Percentiles rank a stretch among this genome's conserved stretches.
Conservation (phyloP, 768 basidiomycete species). For the Pleurotus eryngii region DNA sequence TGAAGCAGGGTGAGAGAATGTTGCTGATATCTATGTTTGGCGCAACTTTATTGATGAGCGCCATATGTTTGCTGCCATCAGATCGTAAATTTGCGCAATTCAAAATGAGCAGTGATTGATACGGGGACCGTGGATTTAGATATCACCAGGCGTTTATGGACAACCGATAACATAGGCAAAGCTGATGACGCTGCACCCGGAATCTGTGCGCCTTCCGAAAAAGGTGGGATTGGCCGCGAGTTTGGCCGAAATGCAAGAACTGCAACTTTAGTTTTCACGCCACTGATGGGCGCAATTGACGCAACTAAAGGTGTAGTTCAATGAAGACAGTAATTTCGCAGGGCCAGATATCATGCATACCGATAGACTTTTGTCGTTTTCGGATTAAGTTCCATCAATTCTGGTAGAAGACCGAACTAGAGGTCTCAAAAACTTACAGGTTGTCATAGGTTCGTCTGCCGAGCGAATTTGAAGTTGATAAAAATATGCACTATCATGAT, state of each 20-base stretch:
- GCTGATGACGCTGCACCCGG: too few relatives aligned
- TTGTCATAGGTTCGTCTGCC: constrained; percentile 90
- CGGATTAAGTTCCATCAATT: background rate
- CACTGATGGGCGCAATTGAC: constrained; percentile 62
- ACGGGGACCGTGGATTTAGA: too few relatives aligned
- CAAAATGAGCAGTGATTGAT: too few relatives aligned
- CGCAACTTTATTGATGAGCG: background rate
- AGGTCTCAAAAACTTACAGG: constrained; percentile 34
- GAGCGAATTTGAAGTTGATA: constrained; percentile 95
- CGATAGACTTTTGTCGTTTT: constrained; percentile 51
- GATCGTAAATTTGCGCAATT: background rate
- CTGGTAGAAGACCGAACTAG: background rate
- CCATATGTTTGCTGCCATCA: background rate
- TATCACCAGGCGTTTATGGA: too few relatives aligned
- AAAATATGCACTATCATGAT: constrained; percentile 83
- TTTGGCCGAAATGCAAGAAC: background rate
- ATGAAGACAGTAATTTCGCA: background rate
- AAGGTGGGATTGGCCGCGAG: too few relatives aligned
- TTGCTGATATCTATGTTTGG: background rate
- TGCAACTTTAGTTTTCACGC: constrained; percentile 53
- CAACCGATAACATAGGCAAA: too few relatives aligned
- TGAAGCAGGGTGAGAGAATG: too few relatives aligned
- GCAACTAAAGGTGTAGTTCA: constrained; percentile 37
- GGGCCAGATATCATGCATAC: constrained; percentile 28
- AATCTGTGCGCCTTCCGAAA: too few relatives aligned